These are phyloP conservation scores for Blastomyces silverae DNA, from an alignment of 2,329 filamentous ascomycete species.

Conservation along the genomic window DNA sequence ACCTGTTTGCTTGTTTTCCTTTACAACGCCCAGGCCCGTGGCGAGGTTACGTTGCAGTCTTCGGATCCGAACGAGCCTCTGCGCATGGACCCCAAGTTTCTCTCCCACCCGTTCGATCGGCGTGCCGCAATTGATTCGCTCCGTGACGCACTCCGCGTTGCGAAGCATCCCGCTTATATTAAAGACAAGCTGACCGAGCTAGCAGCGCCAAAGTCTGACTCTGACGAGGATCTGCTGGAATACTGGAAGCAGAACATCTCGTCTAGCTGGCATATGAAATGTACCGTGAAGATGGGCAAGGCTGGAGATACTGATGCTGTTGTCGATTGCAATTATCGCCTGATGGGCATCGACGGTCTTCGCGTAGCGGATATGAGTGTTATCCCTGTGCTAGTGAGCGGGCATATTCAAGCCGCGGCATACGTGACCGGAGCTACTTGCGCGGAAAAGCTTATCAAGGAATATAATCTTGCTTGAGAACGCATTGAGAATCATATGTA, in stretches of 20 bases:
- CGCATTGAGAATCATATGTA: neutral
- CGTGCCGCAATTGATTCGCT: constrained; percentile 46
- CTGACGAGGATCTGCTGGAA: constrained; percentile 50
- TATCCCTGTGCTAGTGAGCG: constrained; percentile 39
- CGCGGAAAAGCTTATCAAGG: constrained; percentile 45
- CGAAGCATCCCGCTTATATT: constrained; percentile 41
- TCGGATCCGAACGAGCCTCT: constrained; percentile 48
- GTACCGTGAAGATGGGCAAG: constrained; percentile 54
- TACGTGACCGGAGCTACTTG: constrained; percentile 50
- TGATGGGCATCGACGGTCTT: constrained; percentile 36
- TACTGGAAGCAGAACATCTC: constrained; percentile 42
- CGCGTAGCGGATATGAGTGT: constrained; percentile 43
- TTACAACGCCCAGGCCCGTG: constrained; percentile 50
- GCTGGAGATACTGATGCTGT: constrained; percentile 38
- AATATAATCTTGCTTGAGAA: constrained; percentile 37
- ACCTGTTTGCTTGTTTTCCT: constrained; percentile 43
- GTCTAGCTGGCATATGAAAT: constrained; percentile 52
- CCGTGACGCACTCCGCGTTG: constrained; percentile 40
- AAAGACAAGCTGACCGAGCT: constrained; percentile 42
- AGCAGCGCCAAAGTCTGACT: constrained; percentile 42
- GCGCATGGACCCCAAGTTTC: constrained; percentile 48
- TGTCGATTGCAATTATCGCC: constrained; percentile 43
- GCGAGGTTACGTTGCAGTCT: constrained; percentile 49
- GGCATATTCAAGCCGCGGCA: constrained; percentile 49
- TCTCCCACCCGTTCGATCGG: constrained; percentile 51